Conservation (phyloP, 805 yeast genomes). For the Metahyphopichia silvanorum region DNA sequence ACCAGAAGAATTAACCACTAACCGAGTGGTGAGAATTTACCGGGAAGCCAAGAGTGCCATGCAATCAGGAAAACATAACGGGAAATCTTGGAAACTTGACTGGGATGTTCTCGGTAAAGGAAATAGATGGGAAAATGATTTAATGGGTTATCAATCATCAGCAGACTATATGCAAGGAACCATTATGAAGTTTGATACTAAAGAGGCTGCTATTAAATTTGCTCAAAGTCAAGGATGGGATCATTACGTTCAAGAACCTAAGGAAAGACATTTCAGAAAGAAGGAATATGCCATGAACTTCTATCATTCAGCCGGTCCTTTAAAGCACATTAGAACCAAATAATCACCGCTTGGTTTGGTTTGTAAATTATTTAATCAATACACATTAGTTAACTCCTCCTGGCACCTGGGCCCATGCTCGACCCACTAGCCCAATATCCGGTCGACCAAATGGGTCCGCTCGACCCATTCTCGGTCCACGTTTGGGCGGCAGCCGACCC, state of each 20-base stretch:
- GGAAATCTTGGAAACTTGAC: constrained; percentile 67
- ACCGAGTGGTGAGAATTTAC: constrained; percentile 72
- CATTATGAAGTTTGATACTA: constrained; percentile 65
- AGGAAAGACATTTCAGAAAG: constrained; percentile 65
- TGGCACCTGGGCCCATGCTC: too few relatives aligned
- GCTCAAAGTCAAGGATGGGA: constrained; percentile 87
- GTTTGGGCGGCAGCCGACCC: too few relatives aligned
- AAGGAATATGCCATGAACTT: constrained; percentile 76
- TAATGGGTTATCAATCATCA: constrained; percentile 80
- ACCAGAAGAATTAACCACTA: constrained; percentile 57
- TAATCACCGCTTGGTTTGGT: too few relatives aligned
- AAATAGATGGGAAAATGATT: constrained; percentile 85
- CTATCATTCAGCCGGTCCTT: constrained; percentile 61
- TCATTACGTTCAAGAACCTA: constrained; percentile 79
- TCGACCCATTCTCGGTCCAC: too few relatives aligned
- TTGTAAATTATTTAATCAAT: too few relatives aligned
- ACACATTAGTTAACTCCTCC: too few relatives aligned
- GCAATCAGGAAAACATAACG: constrained; percentile 63
- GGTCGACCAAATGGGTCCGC: too few relatives aligned
- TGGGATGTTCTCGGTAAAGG: constrained; percentile 79
- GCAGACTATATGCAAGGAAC: constrained; percentile 83
- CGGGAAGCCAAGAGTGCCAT: constrained; percentile 79
- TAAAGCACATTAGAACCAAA: constrained; percentile 80
- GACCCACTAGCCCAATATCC: too few relatives aligned
- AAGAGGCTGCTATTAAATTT: constrained; percentile 73